These are phyloP conservation scores for Ceratocystis harringtonii DNA, from an alignment of 2,329 filamentous ascomycete genomes.

Conservation along the genomic window DNA sequence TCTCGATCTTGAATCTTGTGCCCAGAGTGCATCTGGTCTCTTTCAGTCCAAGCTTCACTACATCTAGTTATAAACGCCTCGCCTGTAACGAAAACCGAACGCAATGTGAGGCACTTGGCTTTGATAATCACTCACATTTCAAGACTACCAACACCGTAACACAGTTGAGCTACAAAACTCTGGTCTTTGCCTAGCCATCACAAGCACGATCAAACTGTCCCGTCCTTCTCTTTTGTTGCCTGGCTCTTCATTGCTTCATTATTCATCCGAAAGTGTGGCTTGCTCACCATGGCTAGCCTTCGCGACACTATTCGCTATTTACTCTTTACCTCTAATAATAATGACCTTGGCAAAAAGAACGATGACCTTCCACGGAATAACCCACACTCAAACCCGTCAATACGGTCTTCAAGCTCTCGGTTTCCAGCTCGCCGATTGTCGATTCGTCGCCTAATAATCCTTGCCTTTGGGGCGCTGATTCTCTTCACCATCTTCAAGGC, in stretches of 20 bases:
- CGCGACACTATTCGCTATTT: constrained; percentile 21
- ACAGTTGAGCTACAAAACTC: background rate
- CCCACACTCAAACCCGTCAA: constrained; percentile 19
- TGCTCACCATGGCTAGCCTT: constrained; percentile 9
- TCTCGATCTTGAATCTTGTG: background rate
- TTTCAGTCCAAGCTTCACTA: background rate
- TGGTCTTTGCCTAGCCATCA: background rate
- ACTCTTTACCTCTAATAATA: constrained; percentile 34
- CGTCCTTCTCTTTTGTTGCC: background rate
- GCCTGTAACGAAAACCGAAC: background rate
- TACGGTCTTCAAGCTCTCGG: constrained; percentile 25
- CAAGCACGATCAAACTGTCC: background rate
- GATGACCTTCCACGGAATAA: constrained; percentile 33
- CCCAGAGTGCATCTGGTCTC: background rate
- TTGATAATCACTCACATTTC: background rate
- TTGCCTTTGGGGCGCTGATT: constrained; percentile 27
- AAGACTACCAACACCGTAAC: background rate
- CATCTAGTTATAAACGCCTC: background rate
- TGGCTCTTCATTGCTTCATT: background rate
- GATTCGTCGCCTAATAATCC: constrained; percentile 37
- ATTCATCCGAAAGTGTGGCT: background rate
- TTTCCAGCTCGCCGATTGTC: constrained; percentile 32
- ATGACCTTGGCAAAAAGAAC: constrained; percentile 45
- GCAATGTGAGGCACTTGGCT: background rate
- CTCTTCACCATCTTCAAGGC: constrained; percentile 1